Conservation (phyloP, 2,329 filamentous ascomycete genomes). For the Scedosporium aurantiacum region DNA sequence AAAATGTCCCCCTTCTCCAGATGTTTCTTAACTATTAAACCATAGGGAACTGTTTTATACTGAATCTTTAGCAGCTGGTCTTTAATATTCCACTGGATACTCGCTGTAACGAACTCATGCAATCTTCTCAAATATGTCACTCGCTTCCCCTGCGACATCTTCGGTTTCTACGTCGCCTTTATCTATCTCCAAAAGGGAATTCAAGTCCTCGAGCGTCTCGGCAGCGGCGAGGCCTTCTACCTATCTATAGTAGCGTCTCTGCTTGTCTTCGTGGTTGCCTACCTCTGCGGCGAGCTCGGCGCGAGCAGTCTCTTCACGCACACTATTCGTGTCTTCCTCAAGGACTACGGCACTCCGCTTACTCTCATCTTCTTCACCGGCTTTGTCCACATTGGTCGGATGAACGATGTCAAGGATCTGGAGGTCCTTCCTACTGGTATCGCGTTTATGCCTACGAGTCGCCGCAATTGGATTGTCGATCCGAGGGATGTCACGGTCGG, state of each 20-base stretch:
- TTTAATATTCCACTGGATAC: slow-evolving; percentile 70
- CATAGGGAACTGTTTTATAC: background rate
- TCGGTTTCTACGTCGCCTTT: slow-evolving; percentile 86
- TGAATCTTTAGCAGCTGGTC: slow-evolving; percentile 50
- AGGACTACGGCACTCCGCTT: slow-evolving; percentile 79
- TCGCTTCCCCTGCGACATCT: slow-evolving; percentile 84
- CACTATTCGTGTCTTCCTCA: slow-evolving; percentile 68
- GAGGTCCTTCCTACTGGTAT: slow-evolving; percentile 63
- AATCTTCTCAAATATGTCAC: slow-evolving; percentile 85
- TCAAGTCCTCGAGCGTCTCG: slow-evolving; percentile 71
- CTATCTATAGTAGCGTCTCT: slow-evolving; percentile 67
- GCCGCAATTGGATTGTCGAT: slow-evolving; percentile 64
- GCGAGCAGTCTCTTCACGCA: slow-evolving; percentile 62
- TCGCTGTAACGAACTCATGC: slow-evolving; percentile 77
- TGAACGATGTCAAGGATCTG: slow-evolving; percentile 53
- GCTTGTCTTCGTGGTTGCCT: slow-evolving; percentile 67
- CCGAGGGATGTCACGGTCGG: slow-evolving; percentile 68
- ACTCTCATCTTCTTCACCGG: slow-evolving; percentile 82
- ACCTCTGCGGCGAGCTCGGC: slow-evolving; percentile 62
- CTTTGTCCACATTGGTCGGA: slow-evolving; percentile 76
- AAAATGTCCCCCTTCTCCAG: slow-evolving; percentile 19
- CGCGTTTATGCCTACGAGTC: slow-evolving; percentile 67
- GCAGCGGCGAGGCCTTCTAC: slow-evolving; percentile 57
- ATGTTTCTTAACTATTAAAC: background rate
- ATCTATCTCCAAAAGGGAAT: slow-evolving; percentile 89